A percentile compares a stretch with the other conserved stretches of the same genome.
phyloP scores from a whole-genome alignment of 371 early-diverging fungal genomes.

The Funneliformis caledonium region DNA sequence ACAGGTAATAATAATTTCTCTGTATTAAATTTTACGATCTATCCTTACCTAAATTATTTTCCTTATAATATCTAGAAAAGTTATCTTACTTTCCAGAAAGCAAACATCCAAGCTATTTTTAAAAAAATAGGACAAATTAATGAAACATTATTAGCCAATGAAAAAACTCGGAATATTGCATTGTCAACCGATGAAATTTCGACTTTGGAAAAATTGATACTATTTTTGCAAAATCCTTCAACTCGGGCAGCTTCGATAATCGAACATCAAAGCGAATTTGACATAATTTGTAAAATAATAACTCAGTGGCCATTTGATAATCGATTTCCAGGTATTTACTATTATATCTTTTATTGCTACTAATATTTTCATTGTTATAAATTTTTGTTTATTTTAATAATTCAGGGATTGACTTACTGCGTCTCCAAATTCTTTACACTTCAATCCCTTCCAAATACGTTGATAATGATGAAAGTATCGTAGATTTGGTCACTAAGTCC shows the following conservation, averaged over 20 bases:
- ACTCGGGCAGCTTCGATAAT: neutral
- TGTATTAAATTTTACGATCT: conserved; percentile 42
- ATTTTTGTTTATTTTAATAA: neutral
- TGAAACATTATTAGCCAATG: conserved; percentile 37
- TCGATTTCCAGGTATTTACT: conserved; percentile 42
- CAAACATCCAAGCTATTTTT: conserved; percentile 73
- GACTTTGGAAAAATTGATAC: conserved; percentile 46
- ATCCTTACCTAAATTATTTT: neutral
- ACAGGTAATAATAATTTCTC: conserved; percentile 43
- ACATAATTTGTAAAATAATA: conserved; percentile 41
- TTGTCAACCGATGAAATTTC: conserved; percentile 50
- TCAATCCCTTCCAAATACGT: conserved; percentile 36
- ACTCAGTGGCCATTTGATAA: conserved; percentile 48
- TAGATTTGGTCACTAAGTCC: conserved; percentile 43
- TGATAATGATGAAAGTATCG: conserved; percentile 5
- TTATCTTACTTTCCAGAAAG: conserved; percentile 70
- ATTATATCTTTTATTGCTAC: neutral
- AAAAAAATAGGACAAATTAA: conserved; percentile 78
- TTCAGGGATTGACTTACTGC: conserved; percentile 77
- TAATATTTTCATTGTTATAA: neutral
- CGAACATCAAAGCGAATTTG: conserved; percentile 16
- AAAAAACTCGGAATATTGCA: conserved; percentile 23
- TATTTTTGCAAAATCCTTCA: conserved; percentile 52
- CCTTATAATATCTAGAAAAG: conserved; percentile 45
- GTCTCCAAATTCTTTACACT: conserved; percentile 66